A percentile compares a stretch with the other conserved stretches of the same genome.
Evolutionary conservation across 441 rosid species (phyloP).

Genomic region (Aquilaria agallochum): DNA sequence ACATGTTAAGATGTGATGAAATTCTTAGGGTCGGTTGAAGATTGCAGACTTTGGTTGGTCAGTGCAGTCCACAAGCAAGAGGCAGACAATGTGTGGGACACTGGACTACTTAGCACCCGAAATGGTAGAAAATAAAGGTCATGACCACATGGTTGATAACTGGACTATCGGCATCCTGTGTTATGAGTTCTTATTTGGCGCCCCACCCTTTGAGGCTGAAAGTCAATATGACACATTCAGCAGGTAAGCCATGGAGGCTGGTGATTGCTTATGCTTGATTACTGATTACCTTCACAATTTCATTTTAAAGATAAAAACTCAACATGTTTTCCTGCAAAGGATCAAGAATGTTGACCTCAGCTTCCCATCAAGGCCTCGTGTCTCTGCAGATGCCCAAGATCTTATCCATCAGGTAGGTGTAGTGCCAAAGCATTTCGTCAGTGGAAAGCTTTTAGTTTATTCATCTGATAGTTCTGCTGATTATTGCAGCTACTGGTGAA

Average conservation of each 20-base stretch:
- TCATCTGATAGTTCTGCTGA: background rate
- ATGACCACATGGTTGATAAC: constrained; percentile 84
- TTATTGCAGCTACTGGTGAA: constrained; percentile 70
- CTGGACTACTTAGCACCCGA: constrained; percentile 89
- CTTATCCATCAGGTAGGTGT: constrained; percentile 51
- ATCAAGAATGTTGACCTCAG: constrained; percentile 62
- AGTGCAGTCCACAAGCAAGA: constrained; percentile 80
- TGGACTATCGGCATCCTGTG: constrained; percentile 87
- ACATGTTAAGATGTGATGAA: background rate
- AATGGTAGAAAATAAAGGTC: constrained; percentile 83
- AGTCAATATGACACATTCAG: constrained; percentile 69
- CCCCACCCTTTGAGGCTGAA: constrained; percentile 86
- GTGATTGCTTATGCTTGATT: constrained; percentile 6
- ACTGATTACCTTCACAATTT: constrained; percentile 6
- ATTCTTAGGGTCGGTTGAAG: constrained; percentile 63
- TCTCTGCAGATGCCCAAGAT: constrained; percentile 66
- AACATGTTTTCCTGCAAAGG: constrained; percentile 24
- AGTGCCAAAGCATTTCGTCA: no score
- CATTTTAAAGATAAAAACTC: background rate
- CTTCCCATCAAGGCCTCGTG: constrained; percentile 53
- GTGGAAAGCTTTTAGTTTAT: background rate
- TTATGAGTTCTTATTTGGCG: constrained; percentile 82
- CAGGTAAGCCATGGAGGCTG: constrained; percentile 32
- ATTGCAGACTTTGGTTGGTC: constrained; percentile 95
- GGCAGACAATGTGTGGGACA: constrained; percentile 91